Evolutionary conservation across 257 asterid species (phyloP), one percentile per base, ranked within the genome.

Genomic region (Anisodus tanguticus): DNA sequence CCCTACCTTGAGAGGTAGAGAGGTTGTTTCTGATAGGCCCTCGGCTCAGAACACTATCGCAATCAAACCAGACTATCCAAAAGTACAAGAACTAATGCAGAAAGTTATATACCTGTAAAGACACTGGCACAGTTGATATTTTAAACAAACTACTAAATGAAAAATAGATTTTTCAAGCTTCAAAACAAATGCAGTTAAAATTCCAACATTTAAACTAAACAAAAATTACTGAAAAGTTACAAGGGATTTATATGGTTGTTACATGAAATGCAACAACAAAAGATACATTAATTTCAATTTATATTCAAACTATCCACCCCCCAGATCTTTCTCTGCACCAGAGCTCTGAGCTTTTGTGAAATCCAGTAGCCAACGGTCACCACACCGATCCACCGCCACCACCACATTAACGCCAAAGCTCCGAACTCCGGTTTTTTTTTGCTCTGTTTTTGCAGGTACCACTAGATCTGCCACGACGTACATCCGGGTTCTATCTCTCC

Each of bases 1-100:
- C 35, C 35, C 35, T 31, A 31, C 35, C 35, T 31, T 31, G 35
- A 31, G 35, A 31, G 35, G 35, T 1, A 31, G 35, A 31, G 35
- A 31, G 2, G 2, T 31, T 31, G 2, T 31, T 31, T 31, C 35
- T 31, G 35, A 31, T 31, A 31, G 35, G 2, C 35, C 35, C 35
- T 31, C 35, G 35, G 35, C 35, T 31, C 35, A 31, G 35, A 31
- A 31, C 35, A 31, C 35, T 31, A 31, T 22, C 22, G 35, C 76
- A 67, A 67, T 67, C 49, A 67, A 67, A 37, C 76, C 76, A 67
- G 0, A 13, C 76, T 13, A 67, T 67, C 22, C 76, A 67, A 67
- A 37, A 67, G 49, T 67, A 67, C 76, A 37, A 6, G 11, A 35
- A 67, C 11, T 37, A 37, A 6, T n/a, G 16, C 22, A 37, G 22